Base-by-base conservation (phyloP, 306 rosid genomes). In the Cajanus cajan region DNA sequence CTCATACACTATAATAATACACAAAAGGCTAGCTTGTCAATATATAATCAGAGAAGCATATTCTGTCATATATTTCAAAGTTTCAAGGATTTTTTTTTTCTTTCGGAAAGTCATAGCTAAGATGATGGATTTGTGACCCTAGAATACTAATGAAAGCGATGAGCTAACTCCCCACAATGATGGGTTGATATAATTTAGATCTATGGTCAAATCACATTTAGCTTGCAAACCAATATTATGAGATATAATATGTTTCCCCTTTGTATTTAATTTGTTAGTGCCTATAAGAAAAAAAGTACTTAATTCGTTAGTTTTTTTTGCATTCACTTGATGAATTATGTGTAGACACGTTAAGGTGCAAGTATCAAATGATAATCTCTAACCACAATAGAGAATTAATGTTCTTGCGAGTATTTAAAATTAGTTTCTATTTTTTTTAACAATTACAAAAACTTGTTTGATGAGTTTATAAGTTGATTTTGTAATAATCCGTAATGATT, bases 131-230 rank as follows among this genome's bases (percentile, higher is more conserved):
- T 44, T 67, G 48, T 39, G 65, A 10, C 55, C 22, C 1, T 33
- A 55, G 76, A 67, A 67, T 41, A 44, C 31, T 4, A 43, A 14
- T 3, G 76, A 81, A 54, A 58, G 63, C 16, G 76, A 74, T 48
- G 13, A 81, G 44, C 76, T 50, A 74, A 41, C 80, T 73, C 43
- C 9, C 75, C 80, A 69, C 28, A 67, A 55, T 55, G 76, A 66
- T 67, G 45, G 59, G 40, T 31, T 57, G 22, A 74, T 25, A 67
- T 52, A 18, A 43, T 68, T 57, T 64, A 70, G 47, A 74, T 74
- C 9, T 16, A 4, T 44, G 15, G 24, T 68, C 80, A 57, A 80
- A 55, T 67, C 71, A 74, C 41, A 57, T 44, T 22, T 41, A 19
- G 24, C 24, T 51, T 55, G 24, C 25, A 44, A 74, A 41, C 21